Percentiles rank a stretch among this genome's conserved stretches.
phyloP scores from a whole-genome alignment of 176 grass and related monocot genomes.

The Oropetium thomaeum region DNA sequence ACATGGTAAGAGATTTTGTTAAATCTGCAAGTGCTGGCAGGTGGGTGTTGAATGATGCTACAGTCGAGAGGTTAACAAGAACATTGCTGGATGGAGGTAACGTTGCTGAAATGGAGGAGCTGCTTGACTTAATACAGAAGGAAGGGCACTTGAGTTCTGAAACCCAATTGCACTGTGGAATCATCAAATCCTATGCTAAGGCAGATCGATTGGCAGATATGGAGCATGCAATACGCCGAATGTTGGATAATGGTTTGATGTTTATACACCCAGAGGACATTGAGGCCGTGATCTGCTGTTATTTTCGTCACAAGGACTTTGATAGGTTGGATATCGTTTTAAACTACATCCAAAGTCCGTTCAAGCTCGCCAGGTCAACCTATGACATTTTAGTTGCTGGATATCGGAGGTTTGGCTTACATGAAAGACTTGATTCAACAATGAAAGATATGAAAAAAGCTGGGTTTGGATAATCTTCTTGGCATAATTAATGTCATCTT shows the following conservation, averaged over 20 bases:
- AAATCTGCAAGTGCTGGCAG: constrained; percentile 4
- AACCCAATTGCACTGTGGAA: constrained; percentile 41
- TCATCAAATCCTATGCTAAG: constrained; percentile 48
- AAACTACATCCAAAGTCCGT: constrained; percentile 34
- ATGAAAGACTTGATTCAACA: constrained; percentile 29
- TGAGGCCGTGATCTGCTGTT: constrained; percentile 48
- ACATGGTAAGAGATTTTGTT: constrained; percentile 28
- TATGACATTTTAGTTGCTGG: constrained; percentile 64
- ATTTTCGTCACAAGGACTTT: constrained; percentile 47
- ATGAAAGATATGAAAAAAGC: constrained; percentile 39
- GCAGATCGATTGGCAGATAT: constrained; percentile 40
- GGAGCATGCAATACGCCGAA: constrained; percentile 37
- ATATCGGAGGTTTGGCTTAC: constrained; percentile 50
- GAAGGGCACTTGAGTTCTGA: constrained; percentile 11
- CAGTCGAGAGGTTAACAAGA: constrained; percentile 27
- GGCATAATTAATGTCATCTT: background rate
- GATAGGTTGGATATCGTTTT: constrained; percentile 51
- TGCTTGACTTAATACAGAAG: constrained; percentile 32
- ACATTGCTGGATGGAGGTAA: constrained; percentile 24
- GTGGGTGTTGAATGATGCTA: constrained; percentile 38
- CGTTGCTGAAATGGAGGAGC: constrained; percentile 41
- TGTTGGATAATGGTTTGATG: constrained; percentile 41
- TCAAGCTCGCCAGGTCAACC: constrained; percentile 40
- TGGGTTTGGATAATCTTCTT: constrained; percentile 34
- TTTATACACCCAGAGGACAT: constrained; percentile 42